Conservation (phyloP, 192 early-diverging fungal species). For the Phlyctochytrium bullatum region DNA sequence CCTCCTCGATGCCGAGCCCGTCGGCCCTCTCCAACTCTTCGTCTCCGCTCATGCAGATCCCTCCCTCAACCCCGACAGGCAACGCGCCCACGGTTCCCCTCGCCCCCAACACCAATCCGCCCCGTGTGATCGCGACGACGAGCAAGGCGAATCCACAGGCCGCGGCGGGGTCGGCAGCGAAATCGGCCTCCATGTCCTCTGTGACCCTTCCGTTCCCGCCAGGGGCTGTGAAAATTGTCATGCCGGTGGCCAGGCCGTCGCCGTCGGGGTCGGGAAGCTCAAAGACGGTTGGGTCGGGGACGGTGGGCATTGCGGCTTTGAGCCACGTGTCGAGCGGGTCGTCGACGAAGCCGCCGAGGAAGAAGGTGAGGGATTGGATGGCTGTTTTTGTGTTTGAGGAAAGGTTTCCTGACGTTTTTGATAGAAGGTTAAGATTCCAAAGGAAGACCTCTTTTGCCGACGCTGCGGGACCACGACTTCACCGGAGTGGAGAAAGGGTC, state of each 20-base stretch:
- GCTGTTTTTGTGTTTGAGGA: background rate
- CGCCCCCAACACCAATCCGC: too few species aligned
- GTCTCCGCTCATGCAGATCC: too few species aligned
- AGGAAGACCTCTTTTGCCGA: constrained; percentile 38
- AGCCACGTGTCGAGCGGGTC: background rate
- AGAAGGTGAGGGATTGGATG: background rate
- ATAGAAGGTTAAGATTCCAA: constrained; percentile 5
- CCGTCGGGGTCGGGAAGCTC: background rate
- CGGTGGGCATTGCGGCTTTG: background rate
- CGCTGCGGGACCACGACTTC: constrained; percentile 39
- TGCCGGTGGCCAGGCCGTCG: background rate
- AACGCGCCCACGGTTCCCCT: too few species aligned
- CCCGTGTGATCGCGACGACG: too few species aligned
- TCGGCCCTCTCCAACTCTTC: too few species aligned
- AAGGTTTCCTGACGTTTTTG: too few species aligned
- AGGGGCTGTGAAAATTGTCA: background rate
- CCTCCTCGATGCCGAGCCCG: too few species aligned
- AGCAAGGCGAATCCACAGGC: too few species aligned
- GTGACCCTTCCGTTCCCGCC: background rate
- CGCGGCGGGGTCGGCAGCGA: too few species aligned
- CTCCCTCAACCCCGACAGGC: too few species aligned
- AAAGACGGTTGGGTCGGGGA: background rate
- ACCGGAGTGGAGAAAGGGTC: constrained; percentile 43
- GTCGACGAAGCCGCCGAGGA: constrained; percentile 5
- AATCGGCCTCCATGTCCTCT: background rate